phyloP scores from a whole-genome alignment of 352 stramenopile genomes.

The Pythium aristosporum region DNA sequence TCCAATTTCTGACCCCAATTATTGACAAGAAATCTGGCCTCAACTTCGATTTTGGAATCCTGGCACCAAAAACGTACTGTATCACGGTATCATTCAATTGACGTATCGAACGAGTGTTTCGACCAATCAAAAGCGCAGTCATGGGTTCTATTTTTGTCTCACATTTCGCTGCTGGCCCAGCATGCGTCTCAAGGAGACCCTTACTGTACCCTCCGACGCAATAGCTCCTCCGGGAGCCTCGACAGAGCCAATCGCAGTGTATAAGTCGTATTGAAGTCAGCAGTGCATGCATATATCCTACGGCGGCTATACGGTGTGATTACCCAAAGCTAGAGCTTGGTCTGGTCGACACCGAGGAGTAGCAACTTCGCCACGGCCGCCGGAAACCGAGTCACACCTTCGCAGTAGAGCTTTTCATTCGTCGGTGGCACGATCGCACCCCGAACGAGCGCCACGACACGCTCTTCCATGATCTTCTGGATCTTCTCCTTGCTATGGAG shows the following conservation, averaged over 20 bases:
- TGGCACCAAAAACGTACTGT: neutral
- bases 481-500: neutral
- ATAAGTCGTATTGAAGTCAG: too few relatives aligned
- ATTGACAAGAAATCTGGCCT: neutral
- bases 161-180: neutral
- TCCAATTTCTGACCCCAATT: too few relatives aligned
- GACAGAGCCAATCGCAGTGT: too few relatives aligned
- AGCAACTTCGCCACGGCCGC: constrained; percentile 6
- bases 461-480: constrained; percentile 4
- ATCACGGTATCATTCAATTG: neutral
- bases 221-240: too few relatives aligned
- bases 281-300: too few relatives aligned
- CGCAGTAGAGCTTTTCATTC: constrained; percentile 8
- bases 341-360: constrained; percentile 9
- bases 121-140: neutral
- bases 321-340: neutral
- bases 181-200: too few relatives aligned
- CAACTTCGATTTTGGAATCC: too few relatives aligned
- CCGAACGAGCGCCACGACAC: neutral
- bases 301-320: too few relatives aligned
- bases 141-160: neutral
- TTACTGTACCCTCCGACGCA: too few relatives aligned
- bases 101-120: neutral
- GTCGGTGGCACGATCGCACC: constrained; percentile 12
- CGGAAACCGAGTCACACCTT: neutral